Evolutionary conservation across 1,284 basidiomycete species (phyloP).

Genomic region (Malassezia globosa): DNA sequence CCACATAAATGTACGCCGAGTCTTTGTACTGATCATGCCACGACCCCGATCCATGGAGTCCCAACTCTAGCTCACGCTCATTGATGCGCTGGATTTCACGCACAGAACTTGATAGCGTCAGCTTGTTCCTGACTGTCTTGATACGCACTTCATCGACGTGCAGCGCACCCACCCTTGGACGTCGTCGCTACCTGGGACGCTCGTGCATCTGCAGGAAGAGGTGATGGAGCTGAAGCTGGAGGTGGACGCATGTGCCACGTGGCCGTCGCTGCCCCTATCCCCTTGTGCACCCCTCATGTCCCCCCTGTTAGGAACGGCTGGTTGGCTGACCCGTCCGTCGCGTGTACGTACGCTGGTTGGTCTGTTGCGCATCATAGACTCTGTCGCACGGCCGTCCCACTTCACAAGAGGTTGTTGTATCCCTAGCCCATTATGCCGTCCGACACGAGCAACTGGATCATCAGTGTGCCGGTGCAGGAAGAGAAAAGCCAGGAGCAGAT

Average conservation of each 20-base stretch:
- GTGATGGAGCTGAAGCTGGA: too few species aligned
- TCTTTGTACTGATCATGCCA: slow-evolving; percentile 98
- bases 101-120: slow-evolving; percentile 63
- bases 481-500: slow-evolving; percentile 50
- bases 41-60: slow-evolving; percentile 57
- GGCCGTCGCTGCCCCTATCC: too few species aligned
- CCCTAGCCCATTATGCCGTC: slow-evolving; percentile 51
- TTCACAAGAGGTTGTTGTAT: too few species aligned
- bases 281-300: too few species aligned
- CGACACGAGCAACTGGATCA: slow-evolving; percentile 53
- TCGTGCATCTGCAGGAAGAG: background rate
- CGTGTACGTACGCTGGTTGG: background rate
- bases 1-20: slow-evolving; percentile 87
- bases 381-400: too few species aligned
- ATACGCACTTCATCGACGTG: slow-evolving; percentile 13
- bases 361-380: background rate
- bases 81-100: slow-evolving; percentile 89
- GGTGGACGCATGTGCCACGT: slow-evolving; percentile 14
- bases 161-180: too few species aligned
- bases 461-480: slow-evolving; percentile 51
- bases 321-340: too few species aligned
- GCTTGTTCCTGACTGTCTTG: background rate
- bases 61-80: slow-evolving; percentile 76
- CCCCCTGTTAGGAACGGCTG: too few species aligned
- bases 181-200: background rate